Evolutionary conservation across 345 rosid genomes (phyloP), one percentile per base, ranked within the genome.

Genomic region (Melaleuca alternifolia): DNA sequence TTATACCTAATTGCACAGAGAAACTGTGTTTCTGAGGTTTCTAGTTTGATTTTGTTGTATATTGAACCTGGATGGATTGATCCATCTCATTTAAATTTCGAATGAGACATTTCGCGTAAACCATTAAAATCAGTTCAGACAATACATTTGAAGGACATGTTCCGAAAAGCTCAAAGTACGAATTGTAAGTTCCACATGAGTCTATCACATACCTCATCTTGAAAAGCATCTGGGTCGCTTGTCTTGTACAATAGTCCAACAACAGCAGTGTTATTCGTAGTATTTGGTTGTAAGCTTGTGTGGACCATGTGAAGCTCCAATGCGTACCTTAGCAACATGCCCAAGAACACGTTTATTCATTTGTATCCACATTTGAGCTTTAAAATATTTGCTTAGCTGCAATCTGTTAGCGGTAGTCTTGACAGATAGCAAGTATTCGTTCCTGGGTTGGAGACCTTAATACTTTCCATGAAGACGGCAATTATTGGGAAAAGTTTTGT

Each of bases 261-360:
- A 28, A 96, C 96, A 79, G 92, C 92, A 14, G 90, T 82, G 50
- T 87, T 89, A 85, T 90, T 89, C 81, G 85, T 87, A 7, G 46
- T 88, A 13, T 91, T 91, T 16, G 92, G 93, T 84, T 92, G 93
- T 37, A 75, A 57, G 91, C 91, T 90, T 62, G 61, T 24, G 56
- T 95, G 99, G 84, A 96, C 94, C 95, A 95, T 93, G 88, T 96
- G 96, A 28, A 93, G 86, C 90, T 96, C 98, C 86, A 95, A 75
- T 24, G 89, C 93, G 90, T 87, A 93, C 92, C 97, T 93, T 33
- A 56, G 12, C 85, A 84, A 54, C 59, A 54, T 11, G 59, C 59
- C 37, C 83, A 46, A 1, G 33, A 79, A 79, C 51, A 33, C 33
- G 24, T 9, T 21, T 41, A 46, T 41, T 79, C 51, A 41, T 46